Conservation (phyloP, 257 asterid genomes). For the Solanum habrochaites region DNA sequence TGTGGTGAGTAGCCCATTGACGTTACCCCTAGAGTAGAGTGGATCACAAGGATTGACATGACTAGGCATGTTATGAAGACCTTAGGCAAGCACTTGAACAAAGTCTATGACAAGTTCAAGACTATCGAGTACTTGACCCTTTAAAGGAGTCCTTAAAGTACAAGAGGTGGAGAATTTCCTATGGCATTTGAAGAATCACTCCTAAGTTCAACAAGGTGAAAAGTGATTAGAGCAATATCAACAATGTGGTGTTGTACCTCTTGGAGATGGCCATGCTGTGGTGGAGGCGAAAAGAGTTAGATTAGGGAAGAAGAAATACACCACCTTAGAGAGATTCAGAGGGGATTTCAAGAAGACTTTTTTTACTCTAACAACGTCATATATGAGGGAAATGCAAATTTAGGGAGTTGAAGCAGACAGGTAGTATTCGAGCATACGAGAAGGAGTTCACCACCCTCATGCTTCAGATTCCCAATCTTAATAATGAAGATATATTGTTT, state of each 20-base stretch:
- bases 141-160: neutral
- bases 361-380: neutral
- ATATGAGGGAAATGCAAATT: neutral
- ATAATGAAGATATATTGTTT: too few relatives aligned
- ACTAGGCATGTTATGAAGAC: neutral
- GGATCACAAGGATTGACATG: neutral
- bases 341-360: neutral
- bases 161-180: too few relatives aligned
- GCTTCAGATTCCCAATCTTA: neutral
- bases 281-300: neutral
- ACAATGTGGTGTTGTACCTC: neutral
- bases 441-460: neutral
- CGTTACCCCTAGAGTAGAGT: neutral
- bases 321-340: too few relatives aligned
- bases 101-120: neutral
- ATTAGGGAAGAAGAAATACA: neutral
- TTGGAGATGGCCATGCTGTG: neutral
- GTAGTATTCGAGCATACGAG: neutral
- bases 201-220: neutral
- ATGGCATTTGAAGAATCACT: neutral
- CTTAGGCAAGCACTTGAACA: neutral
- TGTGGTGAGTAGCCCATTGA: neutral
- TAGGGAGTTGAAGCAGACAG: neutral
- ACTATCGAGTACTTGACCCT: neutral
- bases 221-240: neutral